Evolutionary conservation across 2,329 filamentous ascomycete species (phyloP), one percentile per base, ranked within the genome.

Genomic region (Rhynchosporium graminicola): DNA sequence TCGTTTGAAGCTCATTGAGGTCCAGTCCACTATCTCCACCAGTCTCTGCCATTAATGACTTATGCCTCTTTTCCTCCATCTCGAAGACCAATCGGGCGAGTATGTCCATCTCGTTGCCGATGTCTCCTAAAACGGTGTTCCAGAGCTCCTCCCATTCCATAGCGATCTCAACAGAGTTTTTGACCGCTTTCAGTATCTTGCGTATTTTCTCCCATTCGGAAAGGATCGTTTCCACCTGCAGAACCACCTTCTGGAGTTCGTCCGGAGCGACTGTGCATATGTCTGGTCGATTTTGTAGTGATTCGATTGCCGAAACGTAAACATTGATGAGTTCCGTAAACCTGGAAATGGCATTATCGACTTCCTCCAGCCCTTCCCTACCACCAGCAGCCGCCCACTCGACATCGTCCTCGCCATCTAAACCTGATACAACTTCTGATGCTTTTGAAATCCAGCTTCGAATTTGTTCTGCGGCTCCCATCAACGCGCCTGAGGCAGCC

Each of bases 131-230:
- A 3, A 98, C 94, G 67, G 85, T 91, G 70, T 92, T 92, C 94
- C 95, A 98, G 42, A 99, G 81, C 77, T 98, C 93, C 75, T 97
- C 93, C 94, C 94, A 99, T 74, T 99, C 95, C 92, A 98, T 96
- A 52, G 95, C 95, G 63, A 97, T 87, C 76, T 98, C 95, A 20
- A 99, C 94, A 73, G 98, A 94, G 54, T 85, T 85, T 74, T 96
- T 96, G 61, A 97, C 89, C 31, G 79, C 87, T 66, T 89, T 89
- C 57, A 99, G 79, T 1, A 89, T 88, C 47, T 80, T 81, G 70
- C 92, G 90, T 70, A 97, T 94, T 68, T 87, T 87, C 50, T 86
- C 82, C 95, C 95, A 99, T 71, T 93, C 91, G 42, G 82, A 82
- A 65, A 97, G 80, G 63, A 97, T 95, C 26, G 82, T 81, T 71